Base-by-base conservation (phyloP, 2,329 filamentous ascomycete species). In the Hypomyces rosellus region DNA sequence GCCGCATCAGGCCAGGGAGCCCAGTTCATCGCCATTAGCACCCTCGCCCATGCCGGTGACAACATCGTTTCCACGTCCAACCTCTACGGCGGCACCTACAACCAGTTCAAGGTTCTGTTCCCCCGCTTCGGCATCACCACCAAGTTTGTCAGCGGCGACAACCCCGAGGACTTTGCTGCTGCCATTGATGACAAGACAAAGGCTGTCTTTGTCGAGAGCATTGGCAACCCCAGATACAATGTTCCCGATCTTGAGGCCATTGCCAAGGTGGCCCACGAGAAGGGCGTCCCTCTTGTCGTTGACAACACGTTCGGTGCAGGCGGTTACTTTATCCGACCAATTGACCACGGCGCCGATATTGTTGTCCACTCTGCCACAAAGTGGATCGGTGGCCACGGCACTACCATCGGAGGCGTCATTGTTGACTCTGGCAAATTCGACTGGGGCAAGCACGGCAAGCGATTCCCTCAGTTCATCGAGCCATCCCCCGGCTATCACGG, bases 291-390 rank as follows among this genome's bases (percentile, higher is more conserved):
- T 9, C 68, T 87, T 3, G 73, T 87, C 55, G 83, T 92, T 45
- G 91, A 96, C 73, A 96, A 96, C 76, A 96, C 91, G 8, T 96
- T 96, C 61, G 92, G 91, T 43, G 91, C 91, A 12, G 91, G 91
- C 52, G 91, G 92, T 46, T 96, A 88, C 77, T 95, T 89, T 67
- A 75, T 85, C 59, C 83, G 86, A 6, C 91, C 91, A 38, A 92
- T 96, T 61, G 85, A 91, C 20, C 87, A 95, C 68, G 91, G 91
- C 49, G 91, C 88, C 56, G 91, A 96, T 65, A 96, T 96, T 54
- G 86, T 96, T 47, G 88, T 96, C 20, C 90, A 96, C 77, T 93
- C 88, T 37, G 90, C 90, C 11, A 96, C 91, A 52, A 96, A 96
- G 71, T 96, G 91, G 91, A 96, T 97, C 55, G 91, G 91, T 51